phyloP scores from a whole-genome alignment of 768 basidiomycete genomes.

The Obba rivulosa region DNA sequence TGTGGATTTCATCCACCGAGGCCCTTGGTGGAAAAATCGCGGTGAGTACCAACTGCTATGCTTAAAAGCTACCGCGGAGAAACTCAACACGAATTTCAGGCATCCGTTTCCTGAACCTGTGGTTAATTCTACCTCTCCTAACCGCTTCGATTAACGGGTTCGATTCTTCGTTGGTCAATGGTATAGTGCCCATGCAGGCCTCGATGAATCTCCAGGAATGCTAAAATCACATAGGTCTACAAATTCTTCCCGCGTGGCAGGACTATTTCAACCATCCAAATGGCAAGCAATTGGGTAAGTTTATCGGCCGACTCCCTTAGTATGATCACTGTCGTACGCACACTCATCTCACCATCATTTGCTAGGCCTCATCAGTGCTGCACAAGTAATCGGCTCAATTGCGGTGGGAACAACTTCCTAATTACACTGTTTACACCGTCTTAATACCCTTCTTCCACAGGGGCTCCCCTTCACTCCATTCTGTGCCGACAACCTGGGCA shows the following conservation, averaged over 20 bases:
- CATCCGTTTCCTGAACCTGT: constrained; percentile 52
- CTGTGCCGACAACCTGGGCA: constrained; percentile 57
- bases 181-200: constrained; percentile 17
- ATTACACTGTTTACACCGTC: background rate
- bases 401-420: constrained; percentile 8
- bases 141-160: constrained; percentile 64
- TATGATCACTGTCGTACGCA: background rate
- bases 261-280: constrained; percentile 47
- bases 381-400: constrained; percentile 37
- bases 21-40: constrained; percentile 57
- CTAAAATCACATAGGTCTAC: constrained; percentile 50
- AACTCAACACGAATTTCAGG: constrained; percentile 30
- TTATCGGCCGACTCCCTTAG: background rate
- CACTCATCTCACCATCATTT: constrained; percentile 2
- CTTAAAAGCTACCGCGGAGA: background rate
- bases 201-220: no score
- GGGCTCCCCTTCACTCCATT: constrained; percentile 60
- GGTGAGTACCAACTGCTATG: constrained; percentile 32
- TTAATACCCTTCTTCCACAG: constrained; percentile 19
- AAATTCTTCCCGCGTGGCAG: constrained; percentile 63
- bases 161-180: constrained; percentile 63
- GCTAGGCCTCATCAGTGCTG: constrained; percentile 58
- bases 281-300: constrained; percentile 44
- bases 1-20: constrained; percentile 53
- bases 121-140: constrained; percentile 56